Percentiles rank a stretch among this genome's conserved stretches.
Conservation (phyloP, 2,329 filamentous ascomycete genomes). For the Penicillium sp. region DNA sequence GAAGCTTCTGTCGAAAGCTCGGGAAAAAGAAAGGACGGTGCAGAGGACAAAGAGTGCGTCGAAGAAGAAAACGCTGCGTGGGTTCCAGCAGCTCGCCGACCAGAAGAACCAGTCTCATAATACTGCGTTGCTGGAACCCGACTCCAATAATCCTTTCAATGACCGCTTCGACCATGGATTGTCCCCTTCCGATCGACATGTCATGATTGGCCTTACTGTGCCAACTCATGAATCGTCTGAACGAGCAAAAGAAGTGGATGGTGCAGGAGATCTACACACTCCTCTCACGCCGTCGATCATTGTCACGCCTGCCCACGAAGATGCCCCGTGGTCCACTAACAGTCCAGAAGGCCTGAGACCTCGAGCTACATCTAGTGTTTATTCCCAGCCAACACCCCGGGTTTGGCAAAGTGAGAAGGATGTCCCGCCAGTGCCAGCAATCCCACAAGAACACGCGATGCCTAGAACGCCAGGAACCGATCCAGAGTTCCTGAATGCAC, state of each 20-base stretch:
- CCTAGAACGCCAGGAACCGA: constrained; percentile 12
- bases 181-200: constrained; percentile 43
- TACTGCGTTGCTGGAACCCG: constrained; percentile 15
- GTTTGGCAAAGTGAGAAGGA: constrained; percentile 21
- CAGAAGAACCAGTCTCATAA: constrained; percentile 5
- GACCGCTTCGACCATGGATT: constrained; percentile 31
- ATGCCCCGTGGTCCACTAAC: constrained; percentile 32
- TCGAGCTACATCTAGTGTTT: constrained; percentile 40
- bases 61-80: constrained; percentile 18
- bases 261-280: constrained; percentile 28
- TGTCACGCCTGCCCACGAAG: constrained; percentile 42
- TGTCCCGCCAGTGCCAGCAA: constrained; percentile 39
- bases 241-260: constrained; percentile 24
- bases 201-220: constrained; percentile 44
- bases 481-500: constrained; percentile 12
- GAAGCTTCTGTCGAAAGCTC: constrained; percentile 30
- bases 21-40: constrained; percentile 29
- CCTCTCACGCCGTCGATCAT: constrained; percentile 44
- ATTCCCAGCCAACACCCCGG: constrained; percentile 39
- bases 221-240: constrained; percentile 31
- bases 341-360: constrained; percentile 23
- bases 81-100: constrained; percentile 22
- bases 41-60: constrained; percentile 14
- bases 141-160: constrained; percentile 13
- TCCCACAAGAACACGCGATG: constrained; percentile 31